These are phyloP conservation scores for Pythium coloratum DNA, from an alignment of 352 stramenopile genomes.

Conservation along the genomic window DNA sequence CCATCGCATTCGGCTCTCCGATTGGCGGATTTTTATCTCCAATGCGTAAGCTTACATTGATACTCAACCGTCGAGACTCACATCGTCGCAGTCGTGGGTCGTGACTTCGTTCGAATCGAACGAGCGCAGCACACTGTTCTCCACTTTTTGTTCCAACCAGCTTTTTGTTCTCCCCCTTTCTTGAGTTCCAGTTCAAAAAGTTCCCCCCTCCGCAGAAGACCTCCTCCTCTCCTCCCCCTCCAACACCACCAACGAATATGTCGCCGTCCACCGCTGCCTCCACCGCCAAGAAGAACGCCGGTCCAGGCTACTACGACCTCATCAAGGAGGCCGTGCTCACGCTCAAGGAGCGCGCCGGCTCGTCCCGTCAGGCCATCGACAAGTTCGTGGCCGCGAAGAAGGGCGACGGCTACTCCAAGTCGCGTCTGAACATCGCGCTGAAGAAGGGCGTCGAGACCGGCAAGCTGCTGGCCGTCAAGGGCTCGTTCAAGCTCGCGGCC, in stretches of 20 bases:
- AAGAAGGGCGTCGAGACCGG: conserved; percentile 89
- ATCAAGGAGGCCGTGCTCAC: conserved; percentile 92
- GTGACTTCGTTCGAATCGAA: conserved; percentile 1
- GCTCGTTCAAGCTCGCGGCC: conserved; percentile 93
- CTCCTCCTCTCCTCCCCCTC: conserved; percentile 7
- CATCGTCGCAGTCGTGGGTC: neutral
- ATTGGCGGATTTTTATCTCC: conserved; percentile 28
- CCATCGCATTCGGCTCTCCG: conserved; percentile 3
- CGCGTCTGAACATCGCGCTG: conserved; percentile 86
- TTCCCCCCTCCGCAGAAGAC: conserved; percentile 8
- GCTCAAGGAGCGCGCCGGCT: conserved; percentile 92
- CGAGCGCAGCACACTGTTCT: neutral
- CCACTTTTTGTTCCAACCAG: conserved; percentile 11
- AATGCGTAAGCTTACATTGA: conserved; percentile 20
- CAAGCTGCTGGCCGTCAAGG: conserved; percentile 92
- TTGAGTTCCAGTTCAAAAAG: conserved; percentile 17
- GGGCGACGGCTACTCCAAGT: conserved; percentile 72
- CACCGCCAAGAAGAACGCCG: conserved; percentile 60
- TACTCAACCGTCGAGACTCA: conserved; percentile 1
- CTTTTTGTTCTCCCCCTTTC: conserved; percentile 17
- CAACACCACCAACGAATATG: conserved; percentile 12
- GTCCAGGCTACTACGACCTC: conserved; percentile 87
- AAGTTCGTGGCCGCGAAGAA: conserved; percentile 92
- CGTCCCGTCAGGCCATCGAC: conserved; percentile 92
- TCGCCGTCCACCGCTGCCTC: conserved; percentile 48